phyloP scores from a whole-genome alignment of 1,139 yeast species.

The Blastobotrys apis region DNA sequence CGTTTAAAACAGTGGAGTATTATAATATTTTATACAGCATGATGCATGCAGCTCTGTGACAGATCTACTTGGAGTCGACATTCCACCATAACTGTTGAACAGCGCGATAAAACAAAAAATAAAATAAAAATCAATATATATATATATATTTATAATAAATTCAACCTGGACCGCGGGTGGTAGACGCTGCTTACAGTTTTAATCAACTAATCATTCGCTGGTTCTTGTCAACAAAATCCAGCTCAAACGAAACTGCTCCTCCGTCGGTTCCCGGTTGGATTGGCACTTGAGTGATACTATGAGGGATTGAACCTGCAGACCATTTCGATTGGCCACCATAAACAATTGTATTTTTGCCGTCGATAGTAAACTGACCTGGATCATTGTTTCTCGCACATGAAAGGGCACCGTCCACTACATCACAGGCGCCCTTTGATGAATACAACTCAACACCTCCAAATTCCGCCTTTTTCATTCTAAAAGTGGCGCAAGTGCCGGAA shows the following conservation, averaged over 20 bases:
- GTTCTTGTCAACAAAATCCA: slow-evolving; percentile 34
- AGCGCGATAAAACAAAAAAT: too few species aligned
- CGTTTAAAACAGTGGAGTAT: too few species aligned
- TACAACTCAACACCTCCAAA: slow-evolving; percentile 69
- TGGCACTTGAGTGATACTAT: slow-evolving; percentile 49
- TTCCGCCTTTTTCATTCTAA: slow-evolving; percentile 48
- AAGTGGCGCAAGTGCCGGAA: slow-evolving; percentile 84
- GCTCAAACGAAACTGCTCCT: slow-evolving; percentile 39
- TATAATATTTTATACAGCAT: too few species aligned
- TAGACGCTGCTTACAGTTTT: too few species aligned
- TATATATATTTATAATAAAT: too few species aligned
- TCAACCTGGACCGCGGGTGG: too few species aligned
- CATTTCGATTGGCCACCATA: slow-evolving; percentile 64
- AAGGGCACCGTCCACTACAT: slow-evolving; percentile 42
- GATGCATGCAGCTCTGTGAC: too few species aligned
- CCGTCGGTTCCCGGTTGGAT: slow-evolving; percentile 49
- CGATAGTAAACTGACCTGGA: slow-evolving; percentile 33
- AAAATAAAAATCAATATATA: too few species aligned
- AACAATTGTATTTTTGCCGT: slow-evolving; percentile 32
- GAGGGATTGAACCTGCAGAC: slow-evolving; percentile 56
- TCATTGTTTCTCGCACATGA: slow-evolving; percentile 32
- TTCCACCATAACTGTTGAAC: too few species aligned
- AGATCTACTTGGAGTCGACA: too few species aligned
- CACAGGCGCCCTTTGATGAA: slow-evolving; percentile 73
- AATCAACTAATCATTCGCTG: not conserved